Base-by-base conservation (phyloP, 495 filamentous ascomycete species). In the Aspergillus ellipticus region DNA sequence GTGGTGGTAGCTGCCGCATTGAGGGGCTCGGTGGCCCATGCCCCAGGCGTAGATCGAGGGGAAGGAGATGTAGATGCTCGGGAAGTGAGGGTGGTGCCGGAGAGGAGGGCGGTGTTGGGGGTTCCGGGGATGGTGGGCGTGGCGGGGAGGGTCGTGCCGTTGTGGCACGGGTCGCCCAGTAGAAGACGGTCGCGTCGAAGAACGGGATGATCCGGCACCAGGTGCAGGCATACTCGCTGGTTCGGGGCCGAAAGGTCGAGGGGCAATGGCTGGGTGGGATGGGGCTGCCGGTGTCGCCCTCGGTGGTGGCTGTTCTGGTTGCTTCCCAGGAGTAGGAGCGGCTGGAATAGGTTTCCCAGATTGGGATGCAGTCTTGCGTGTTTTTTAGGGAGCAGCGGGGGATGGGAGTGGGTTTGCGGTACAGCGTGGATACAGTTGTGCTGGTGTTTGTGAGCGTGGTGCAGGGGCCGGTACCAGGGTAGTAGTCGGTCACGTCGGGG, bases 111-210 rank as follows among this genome's bases (percentile, higher is more conserved):
- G 9, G 65, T 68, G 48, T 54, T 68, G 20, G 60, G 58, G 6
- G 62, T 56, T 0, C 60, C 49, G 6, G 60, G 50, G 26, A 68
- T 31, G 31, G 62, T 68, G 29, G 65, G 65, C 19, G 51, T 56
- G 24, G 61, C 60, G 13, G 65, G 65, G n/a, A n/a, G n/a, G n/a
- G n/a, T n/a, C n/a, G n/a, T n/a, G n/a, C n/a, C n/a, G n/a, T n/a
- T n/a, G n/a, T n/a, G n/a, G n/a, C n/a, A n/a, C n/a, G n/a, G n/a
- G n/a, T n/a, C n/a, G n/a, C n/a, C 65, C 65, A 68, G 60, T 65
- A 68, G 49, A 63, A 68, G 42, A 68, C 48, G n/a, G 65, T 68
- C 7, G 65, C 65, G 4, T 56, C 60, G n/a, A 33, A 62, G 4
- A n/a, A n/a, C n/a, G 65, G 65, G 48, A 68, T 56, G 41, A 61